phyloP scores from a whole-genome alignment of 73 alveolate genomes.

The Paramecium sexaurelia region DNA sequence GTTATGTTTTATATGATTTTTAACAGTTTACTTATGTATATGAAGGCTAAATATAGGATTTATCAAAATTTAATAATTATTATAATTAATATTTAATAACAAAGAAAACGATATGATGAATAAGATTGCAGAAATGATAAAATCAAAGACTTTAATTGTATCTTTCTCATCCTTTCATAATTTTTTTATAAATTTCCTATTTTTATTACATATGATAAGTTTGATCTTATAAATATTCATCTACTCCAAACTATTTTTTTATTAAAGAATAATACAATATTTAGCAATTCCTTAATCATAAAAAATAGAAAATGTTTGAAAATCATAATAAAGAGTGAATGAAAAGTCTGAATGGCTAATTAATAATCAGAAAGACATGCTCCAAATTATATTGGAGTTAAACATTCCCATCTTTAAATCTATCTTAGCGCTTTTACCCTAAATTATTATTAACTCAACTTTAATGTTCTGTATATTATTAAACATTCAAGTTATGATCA shows the following conservation, averaged over 20 bases:
- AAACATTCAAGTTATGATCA: neutral
- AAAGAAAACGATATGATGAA: neutral
- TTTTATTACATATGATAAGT: neutral
- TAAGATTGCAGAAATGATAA: neutral
- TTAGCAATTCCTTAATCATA: neutral
- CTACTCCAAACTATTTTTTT: conserved; percentile 13
- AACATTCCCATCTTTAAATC: conserved; percentile 20
- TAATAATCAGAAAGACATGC: neutral
- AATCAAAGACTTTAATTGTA: neutral
- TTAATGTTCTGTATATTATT: neutral
- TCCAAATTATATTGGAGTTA: neutral
- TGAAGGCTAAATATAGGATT: neutral
- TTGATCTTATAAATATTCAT: neutral
- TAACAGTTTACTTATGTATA: neutral
- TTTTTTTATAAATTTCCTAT: neutral
- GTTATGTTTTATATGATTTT: neutral
- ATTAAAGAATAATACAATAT: neutral
- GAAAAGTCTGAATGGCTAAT: neutral
- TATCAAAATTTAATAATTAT: neutral
- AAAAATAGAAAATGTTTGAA: conserved; percentile 1
- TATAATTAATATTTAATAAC: neutral
- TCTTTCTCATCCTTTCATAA: neutral
- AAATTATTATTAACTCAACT: neutral
- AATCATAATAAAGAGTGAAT: neutral
- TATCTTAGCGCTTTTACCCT: neutral